phyloP scores from a whole-genome alignment of 768 basidiomycete genomes.

The Hericium coralloides region DNA sequence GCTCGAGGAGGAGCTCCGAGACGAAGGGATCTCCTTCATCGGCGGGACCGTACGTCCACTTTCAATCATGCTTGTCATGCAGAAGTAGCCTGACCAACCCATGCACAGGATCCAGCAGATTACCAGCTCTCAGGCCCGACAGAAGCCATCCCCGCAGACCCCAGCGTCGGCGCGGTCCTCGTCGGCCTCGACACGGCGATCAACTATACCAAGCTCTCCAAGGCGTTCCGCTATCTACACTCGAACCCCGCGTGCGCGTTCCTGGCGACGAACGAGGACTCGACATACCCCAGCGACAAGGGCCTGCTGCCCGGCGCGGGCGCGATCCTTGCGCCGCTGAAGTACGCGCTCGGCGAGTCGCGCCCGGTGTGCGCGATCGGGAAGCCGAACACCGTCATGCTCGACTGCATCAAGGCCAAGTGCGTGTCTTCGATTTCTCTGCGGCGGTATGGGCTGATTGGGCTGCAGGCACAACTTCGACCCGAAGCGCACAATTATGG shows the following conservation, averaged over 20 bases:
- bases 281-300: constrained; percentile 75
- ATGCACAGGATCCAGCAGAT: constrained; percentile 73
- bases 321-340: constrained; percentile 72
- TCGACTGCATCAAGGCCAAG: constrained; percentile 86
- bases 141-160: constrained; percentile 65
- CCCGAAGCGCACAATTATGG: constrained; percentile 82
- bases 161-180: constrained; percentile 83
- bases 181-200: constrained; percentile 82
- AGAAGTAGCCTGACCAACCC: constrained; percentile 2
- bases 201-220: constrained; percentile 92
- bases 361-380: constrained; percentile 73
- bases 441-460: background rate
- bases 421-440: constrained; percentile 23
- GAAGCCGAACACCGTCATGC: constrained; percentile 87
- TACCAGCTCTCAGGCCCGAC: constrained; percentile 58
- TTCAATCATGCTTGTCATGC: background rate
- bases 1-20: constrained; percentile 85
- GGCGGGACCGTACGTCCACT: constrained; percentile 72
- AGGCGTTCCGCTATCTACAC: constrained; percentile 84
- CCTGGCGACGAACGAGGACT: constrained; percentile 88
- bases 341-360: constrained; percentile 47
- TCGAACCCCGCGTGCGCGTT: constrained; percentile 76
- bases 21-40: constrained; percentile 70
- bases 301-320: constrained; percentile 81
- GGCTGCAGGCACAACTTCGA: constrained; percentile 71